Base-by-base conservation (phyloP, 139 green algal species). In the Coccomyxa sp. region DNA sequence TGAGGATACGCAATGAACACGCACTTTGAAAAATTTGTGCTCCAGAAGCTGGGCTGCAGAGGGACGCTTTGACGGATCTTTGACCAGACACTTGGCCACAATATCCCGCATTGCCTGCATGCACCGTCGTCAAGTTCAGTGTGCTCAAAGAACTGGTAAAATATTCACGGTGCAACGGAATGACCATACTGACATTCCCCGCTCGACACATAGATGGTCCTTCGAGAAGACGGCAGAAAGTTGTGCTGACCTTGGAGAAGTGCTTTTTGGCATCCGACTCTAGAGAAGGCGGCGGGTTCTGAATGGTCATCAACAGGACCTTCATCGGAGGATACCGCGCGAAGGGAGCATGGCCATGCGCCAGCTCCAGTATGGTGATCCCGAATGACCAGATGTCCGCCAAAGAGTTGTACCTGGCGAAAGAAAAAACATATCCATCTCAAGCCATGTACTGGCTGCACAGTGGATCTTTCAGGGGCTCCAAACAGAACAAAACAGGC, bases 361-460 rank as follows among this genome's bases (percentile, higher is more conserved):
- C 96, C 84, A 99, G 92, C 93, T 99, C 97, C 81, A 99, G 88
- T 67, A 98, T 87, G 14, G 97, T 99, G 91, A 99, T 99, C 58
- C 97, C 97, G 86, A 99, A 96, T 0, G 94, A 98, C 97, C 97
- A 99, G 60, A 99, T 98, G 93, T 99, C 97, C 31, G 97, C 97
- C 28, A 90, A 86, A 17, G 79, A 88, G 86, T 97, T 92, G 85
- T 98, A 98, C 77, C 93, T 95, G 87, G 79, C 81, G 27, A 67
- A 21, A 25, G 63, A 1, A 71, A 14, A 71, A 4, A 3, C 63
- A 71, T 25, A 4, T 11, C 63, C 4, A 9, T 71, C 63, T 45
- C 71, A 32, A 7, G 27, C 71, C 28, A 38, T 45, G 23, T 23
- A 78, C 71, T 38, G 15, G 74, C 74, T 57, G 74, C 74, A 79